These are phyloP conservation scores for Solanum piurae DNA, from an alignment of 257 asterid species.

Conservation along the genomic window DNA sequence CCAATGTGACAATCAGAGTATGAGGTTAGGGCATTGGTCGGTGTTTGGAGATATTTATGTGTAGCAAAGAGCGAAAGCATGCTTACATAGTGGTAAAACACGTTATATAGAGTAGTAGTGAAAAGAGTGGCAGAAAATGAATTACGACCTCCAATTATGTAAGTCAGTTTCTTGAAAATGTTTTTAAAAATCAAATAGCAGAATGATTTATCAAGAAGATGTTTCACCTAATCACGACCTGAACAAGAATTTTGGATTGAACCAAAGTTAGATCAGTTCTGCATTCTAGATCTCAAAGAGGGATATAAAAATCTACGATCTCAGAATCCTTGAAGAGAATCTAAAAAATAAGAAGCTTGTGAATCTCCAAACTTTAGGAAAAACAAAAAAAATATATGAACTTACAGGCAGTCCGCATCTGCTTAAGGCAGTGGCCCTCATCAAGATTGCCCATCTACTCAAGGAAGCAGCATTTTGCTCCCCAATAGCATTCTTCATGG, in stretches of 20 bases:
- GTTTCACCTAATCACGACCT: background rate
- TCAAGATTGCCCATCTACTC: slow-evolving; percentile 61
- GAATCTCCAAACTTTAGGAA: background rate
- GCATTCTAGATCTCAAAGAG: background rate
- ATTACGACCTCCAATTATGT: background rate
- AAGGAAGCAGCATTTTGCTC: slow-evolving; percentile 62
- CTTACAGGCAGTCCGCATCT: slow-evolving; percentile 95
- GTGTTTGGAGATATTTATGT: background rate
- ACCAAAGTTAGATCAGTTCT: background rate
- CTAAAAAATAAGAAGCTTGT: background rate
- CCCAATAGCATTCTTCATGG: slow-evolving; percentile 80
- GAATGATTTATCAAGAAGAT: background rate
- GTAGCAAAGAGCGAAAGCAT: background rate
- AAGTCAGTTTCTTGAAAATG: background rate
- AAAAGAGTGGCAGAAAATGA: background rate
- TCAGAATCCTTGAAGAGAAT: background rate
- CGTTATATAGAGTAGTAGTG: background rate
- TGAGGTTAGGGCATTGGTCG: background rate
- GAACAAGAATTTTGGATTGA: background rate
- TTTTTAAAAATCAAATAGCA: background rate
- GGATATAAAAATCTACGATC: background rate
- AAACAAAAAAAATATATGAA: slow-evolving; percentile 6
- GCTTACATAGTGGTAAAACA: background rate
- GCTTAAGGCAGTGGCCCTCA: slow-evolving; percentile 64
- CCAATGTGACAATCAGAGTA: background rate